phyloP scores from a whole-genome alignment of 345 rosid genomes.

The Bruguiera sexangula region DNA sequence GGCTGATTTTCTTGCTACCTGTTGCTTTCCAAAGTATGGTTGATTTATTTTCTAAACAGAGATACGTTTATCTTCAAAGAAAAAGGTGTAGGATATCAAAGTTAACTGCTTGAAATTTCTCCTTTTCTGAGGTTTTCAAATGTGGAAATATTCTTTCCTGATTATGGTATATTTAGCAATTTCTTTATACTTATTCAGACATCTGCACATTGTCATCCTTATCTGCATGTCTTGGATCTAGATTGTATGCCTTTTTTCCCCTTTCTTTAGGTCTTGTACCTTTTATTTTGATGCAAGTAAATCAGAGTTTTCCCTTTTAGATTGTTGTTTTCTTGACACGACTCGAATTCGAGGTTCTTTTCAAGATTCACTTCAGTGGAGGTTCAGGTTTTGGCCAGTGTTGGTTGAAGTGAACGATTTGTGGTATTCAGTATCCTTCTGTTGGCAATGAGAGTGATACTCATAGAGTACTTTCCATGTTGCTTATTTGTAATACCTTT shows the following conservation, averaged over 20 bases:
- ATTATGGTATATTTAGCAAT: background rate
- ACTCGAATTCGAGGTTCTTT: slow-evolving; percentile 44
- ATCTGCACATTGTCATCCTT: background rate
- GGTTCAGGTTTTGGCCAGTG: slow-evolving; percentile 47
- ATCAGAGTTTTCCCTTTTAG: slow-evolving; percentile 1
- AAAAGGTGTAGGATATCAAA: too few species aligned
- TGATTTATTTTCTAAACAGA: too few species aligned
- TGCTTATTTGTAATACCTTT: background rate
- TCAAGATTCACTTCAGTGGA: slow-evolving; percentile 42
- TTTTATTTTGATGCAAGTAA: too few species aligned
- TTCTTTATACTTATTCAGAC: background rate
- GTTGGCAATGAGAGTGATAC: slow-evolving; percentile 12
- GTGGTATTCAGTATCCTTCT: slow-evolving; percentile 53
- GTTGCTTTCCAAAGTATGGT: too few species aligned
- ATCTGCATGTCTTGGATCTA: background rate
- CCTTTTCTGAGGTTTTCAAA: background rate
- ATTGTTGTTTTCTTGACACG: slow-evolving; percentile 49
- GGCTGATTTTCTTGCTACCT: too few species aligned
- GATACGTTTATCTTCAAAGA: too few species aligned
- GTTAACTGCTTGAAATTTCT: background rate
- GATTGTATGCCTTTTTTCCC: background rate
- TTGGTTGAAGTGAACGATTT: slow-evolving; percentile 40
- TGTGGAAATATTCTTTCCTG: background rate
- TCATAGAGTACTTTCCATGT: background rate
- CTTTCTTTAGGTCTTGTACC: background rate